Conservation (phyloP, 2,329 filamentous ascomycete species). For the Arthrobotrys iridis region DNA sequence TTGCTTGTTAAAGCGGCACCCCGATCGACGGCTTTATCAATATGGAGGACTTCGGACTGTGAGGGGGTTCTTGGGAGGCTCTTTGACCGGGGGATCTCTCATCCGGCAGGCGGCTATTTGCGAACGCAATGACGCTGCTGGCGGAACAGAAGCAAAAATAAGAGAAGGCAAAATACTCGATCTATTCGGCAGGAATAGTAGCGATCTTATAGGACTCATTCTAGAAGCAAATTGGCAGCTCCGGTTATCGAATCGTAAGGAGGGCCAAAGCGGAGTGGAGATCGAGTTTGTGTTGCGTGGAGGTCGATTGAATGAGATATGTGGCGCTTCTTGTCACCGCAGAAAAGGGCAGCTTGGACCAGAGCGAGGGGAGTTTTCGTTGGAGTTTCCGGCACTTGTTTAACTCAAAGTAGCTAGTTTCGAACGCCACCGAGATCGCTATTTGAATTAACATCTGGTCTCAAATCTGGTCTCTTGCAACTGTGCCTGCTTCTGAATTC, state of each 20-base stretch:
- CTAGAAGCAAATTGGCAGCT: conserved; percentile 48
- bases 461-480: background rate
- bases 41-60: background rate
- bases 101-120: background rate
- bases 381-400: conserved; percentile 17
- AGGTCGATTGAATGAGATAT: conserved; percentile 38
- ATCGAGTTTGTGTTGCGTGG: conserved; percentile 47
- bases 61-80: background rate
- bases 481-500: too few species aligned
- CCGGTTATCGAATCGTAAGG: conserved; percentile 12
- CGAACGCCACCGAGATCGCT: conserved; percentile 43
- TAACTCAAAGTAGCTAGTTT: conserved; percentile 30
- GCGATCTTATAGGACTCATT: conserved; percentile 47
- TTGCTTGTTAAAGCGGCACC: conserved; percentile 24
- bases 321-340: conserved; percentile 49
- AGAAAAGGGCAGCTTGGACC: conserved; percentile 5
- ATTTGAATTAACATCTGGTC: conserved; percentile 31
- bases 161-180: conserved; percentile 19
- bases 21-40: conserved; percentile 28
- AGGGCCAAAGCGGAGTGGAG: background rate
- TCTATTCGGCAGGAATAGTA: conserved; percentile 31
- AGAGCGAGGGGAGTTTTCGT: conserved; percentile 24
- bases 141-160: conserved; percentile 10
- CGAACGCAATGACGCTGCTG: conserved; percentile 9
- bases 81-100: background rate